These are phyloP conservation scores for Mucor indicus DNA, from an alignment of 371 early-diverging fungal genomes.

Conservation along the genomic window DNA sequence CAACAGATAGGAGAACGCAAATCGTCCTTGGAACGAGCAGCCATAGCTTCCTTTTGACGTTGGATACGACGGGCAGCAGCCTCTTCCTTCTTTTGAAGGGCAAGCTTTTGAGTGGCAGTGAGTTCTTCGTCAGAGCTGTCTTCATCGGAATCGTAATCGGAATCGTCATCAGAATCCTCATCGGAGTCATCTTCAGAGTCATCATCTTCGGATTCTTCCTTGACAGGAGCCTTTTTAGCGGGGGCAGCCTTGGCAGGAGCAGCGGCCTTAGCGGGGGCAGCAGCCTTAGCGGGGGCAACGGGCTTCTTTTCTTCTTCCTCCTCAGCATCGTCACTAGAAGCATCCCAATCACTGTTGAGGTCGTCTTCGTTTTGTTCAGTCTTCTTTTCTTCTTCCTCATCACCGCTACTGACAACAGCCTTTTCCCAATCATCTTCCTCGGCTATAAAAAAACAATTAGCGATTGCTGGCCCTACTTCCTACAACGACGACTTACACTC, in stretches of 20 bases:
- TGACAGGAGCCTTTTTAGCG: slow-evolving; percentile 24
- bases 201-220: slow-evolving; percentile 24
- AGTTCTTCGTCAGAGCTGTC: slow-evolving; percentile 64
- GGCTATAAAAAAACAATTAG: slow-evolving; percentile 5
- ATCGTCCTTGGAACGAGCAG: slow-evolving; percentile 82
- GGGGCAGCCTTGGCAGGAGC: slow-evolving; percentile 25
- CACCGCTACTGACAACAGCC: slow-evolving; percentile 46
- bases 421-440: slow-evolving; percentile 52
- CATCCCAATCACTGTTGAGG: slow-evolving; percentile 69
- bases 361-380: slow-evolving; percentile 32
- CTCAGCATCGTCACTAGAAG: slow-evolving; percentile 48
- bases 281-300: slow-evolving; percentile 31
- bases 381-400: slow-evolving; percentile 26
- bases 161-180: slow-evolving; percentile 41
- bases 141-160: slow-evolving; percentile 44
- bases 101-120: slow-evolving; percentile 58
- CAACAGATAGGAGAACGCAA: slow-evolving; percentile 99
- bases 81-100: slow-evolving; percentile 72
- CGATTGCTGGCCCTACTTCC: neutral
- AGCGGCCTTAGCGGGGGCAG: slow-evolving; percentile 24
- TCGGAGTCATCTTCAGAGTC: slow-evolving; percentile 14
- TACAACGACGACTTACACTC: slow-evolving; percentile 28
- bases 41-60: slow-evolving; percentile 77
- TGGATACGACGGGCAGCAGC: slow-evolving; percentile 76
- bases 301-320: slow-evolving; percentile 19